These are phyloP conservation scores for Veloboletus limbatus DNA, from an alignment of 1,284 basidiomycete species.

Conservation along the genomic window DNA sequence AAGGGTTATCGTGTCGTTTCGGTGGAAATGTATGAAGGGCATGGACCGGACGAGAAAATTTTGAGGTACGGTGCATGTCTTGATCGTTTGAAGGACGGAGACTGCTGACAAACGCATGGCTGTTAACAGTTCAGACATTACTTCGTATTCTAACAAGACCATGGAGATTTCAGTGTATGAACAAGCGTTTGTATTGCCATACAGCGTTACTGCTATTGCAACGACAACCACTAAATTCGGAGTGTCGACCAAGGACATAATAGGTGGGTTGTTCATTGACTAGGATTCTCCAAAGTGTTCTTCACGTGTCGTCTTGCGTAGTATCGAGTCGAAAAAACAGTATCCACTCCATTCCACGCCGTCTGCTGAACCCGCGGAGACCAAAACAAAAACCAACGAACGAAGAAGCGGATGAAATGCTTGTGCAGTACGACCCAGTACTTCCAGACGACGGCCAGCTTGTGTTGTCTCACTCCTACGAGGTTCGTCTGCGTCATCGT, in stretches of 20 bases:
- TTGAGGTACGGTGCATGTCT: slow-evolving; percentile 55
- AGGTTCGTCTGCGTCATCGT: slow-evolving; percentile 43
- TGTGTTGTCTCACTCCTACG: slow-evolving; percentile 76
- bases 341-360: slow-evolving; percentile 72
- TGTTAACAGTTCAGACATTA: slow-evolving; percentile 61
- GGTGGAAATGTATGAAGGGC: slow-evolving; percentile 86
- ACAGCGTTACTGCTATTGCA: slow-evolving; percentile 65
- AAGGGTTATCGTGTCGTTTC: slow-evolving; percentile 74
- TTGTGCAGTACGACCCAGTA: slow-evolving; percentile 82
- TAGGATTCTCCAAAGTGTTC: not conserved
- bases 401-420: slow-evolving; percentile 82
- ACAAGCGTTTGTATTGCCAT: slow-evolving; percentile 71
- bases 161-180: slow-evolving; percentile 57
- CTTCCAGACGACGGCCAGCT: slow-evolving; percentile 72
- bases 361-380: slow-evolving; percentile 81
- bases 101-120: slow-evolving; percentile 4
- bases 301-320: slow-evolving; percentile 29
- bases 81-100: not conserved
- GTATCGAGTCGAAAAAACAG: slow-evolving; percentile 78
- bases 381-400: slow-evolving; percentile 76
- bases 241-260: slow-evolving; percentile 82
- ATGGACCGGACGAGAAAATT: slow-evolving; percentile 59
- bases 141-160: slow-evolving; percentile 59
- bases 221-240: slow-evolving; percentile 86
- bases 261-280: slow-evolving; percentile 57